phyloP scores from a whole-genome alignment of 352 stramenopile genomes.

The Globisporangium lucens region DNA sequence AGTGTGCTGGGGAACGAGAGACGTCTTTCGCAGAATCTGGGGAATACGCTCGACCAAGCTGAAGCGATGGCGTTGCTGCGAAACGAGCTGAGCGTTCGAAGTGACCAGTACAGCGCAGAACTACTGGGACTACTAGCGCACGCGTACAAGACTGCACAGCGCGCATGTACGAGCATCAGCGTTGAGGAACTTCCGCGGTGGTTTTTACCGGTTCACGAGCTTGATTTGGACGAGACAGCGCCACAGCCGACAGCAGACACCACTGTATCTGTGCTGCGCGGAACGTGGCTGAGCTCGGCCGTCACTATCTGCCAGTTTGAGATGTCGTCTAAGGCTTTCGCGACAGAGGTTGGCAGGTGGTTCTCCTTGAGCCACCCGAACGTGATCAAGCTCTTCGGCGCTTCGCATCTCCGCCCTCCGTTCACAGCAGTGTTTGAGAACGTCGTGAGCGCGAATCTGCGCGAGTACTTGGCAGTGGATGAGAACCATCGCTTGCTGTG shows the following conservation, averaged over 20 bases:
- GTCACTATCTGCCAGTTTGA: background rate
- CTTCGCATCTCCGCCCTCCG: slow-evolving; percentile 9
- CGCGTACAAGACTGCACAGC: background rate
- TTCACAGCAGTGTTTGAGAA: slow-evolving; percentile 4
- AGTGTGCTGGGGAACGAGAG: background rate
- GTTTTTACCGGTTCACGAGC: slow-evolving; percentile 80
- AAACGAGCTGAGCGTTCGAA: background rate
- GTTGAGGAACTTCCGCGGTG: slow-evolving; percentile 7
- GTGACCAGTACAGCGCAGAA: background rate
- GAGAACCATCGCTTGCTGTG: background rate
- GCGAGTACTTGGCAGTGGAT: background rate
- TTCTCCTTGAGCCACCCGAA: slow-evolving; percentile 27
- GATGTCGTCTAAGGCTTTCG: background rate
- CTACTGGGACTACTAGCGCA: background rate
- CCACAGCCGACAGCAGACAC: too few species aligned
- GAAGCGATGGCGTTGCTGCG: background rate
- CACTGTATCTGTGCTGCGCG: too few species aligned
- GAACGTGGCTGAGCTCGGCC: background rate
- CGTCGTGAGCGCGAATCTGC: background rate
- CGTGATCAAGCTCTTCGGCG: slow-evolving; percentile 18
- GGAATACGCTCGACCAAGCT: background rate
- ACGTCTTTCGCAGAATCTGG: background rate
- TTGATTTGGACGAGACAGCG: slow-evolving; percentile 17
- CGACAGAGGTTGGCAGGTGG: background rate
- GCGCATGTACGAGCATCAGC: background rate